Base-by-base conservation (phyloP, 805 yeast genomes). In the Candida ulmi region DNA sequence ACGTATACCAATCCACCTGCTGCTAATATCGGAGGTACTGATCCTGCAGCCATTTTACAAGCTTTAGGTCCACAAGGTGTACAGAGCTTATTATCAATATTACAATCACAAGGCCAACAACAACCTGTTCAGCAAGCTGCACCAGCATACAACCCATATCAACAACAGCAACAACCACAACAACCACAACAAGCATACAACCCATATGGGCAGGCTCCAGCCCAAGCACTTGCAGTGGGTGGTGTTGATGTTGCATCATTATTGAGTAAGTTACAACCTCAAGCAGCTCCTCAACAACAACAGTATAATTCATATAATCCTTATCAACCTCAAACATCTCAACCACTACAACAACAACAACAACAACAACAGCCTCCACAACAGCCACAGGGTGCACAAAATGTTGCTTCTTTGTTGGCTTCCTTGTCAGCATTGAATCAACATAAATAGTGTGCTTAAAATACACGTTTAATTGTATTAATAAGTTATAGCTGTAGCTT, bases 321-420 rank as follows among this genome's bases (percentile, higher is more conserved):
- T 9, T 33, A 35, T 34, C 30, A 34, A 19, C 35, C 27, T 27
- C 52, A 46, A 33, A 53, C 39, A 16, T 39, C 43, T n/a, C 38
- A 38, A 23, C 30, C 11, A 8, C 39, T 30, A 32, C 35, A 43
- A 19, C 34, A 28, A 21, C 32, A 35, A 24, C 41, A 36, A 26
- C 31, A 15, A 30, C 37, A 21, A 27, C 39, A 13, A 25, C 41
- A 30, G 25, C 40, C 26, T 6, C 44, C 35, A 23, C 43, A 31
- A 16, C 60, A 53, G 21, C 47, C 35, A 33, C 53, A 26, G n/a
- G n/a, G n/a, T 23, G 49, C 41, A 30, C 46, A 50, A 35, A 57
- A 51, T 40, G 69, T 64, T 21, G 63, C 63, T 50, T 57, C 63
- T 39, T 49, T 66, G 33, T 46, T 66, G 45, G 68, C 65, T 34